Evolutionary conservation across 257 asterid species (phyloP).

Genomic region (Ajuga chamaepitys): DNA sequence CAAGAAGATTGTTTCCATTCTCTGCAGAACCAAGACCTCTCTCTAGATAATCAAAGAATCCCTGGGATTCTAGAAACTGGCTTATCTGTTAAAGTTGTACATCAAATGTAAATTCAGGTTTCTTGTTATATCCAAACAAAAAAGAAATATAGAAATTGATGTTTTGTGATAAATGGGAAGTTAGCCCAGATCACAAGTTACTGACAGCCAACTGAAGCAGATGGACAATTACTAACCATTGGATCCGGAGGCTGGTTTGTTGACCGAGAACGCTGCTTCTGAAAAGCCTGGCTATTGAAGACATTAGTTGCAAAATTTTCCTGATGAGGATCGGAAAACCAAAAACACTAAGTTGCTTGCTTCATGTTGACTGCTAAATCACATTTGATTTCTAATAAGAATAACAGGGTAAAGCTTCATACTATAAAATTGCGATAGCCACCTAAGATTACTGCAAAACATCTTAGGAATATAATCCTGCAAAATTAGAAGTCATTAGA

Average conservation of each 20-base stretch:
- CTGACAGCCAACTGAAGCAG: constrained; percentile 3
- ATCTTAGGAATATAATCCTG: constrained; percentile 84
- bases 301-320: constrained; percentile 78
- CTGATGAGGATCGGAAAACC: constrained; percentile 33
- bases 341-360: constrained; percentile 14
- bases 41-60: constrained; percentile 90
- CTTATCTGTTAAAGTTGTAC: constrained; percentile 56
- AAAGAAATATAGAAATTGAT: not conserved
- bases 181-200: constrained; percentile 6
- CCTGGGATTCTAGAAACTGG: constrained; percentile 88
- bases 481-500: constrained; percentile 24
- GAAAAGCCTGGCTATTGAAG: constrained; percentile 87
- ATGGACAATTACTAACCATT: constrained; percentile 54
- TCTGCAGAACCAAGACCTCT: constrained; percentile 81
- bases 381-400: constrained; percentile 16
- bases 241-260: constrained; percentile 89
- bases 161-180: not conserved
- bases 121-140: constrained; percentile 5
- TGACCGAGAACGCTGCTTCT: constrained; percentile 90
- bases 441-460: constrained; percentile 84
- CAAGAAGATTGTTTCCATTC: constrained; percentile 74
- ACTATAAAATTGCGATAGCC: constrained; percentile 98
- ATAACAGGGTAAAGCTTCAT: constrained; percentile 39
- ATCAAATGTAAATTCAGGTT: constrained; percentile 20
- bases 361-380: constrained; percentile 17